Base-by-base conservation (phyloP, 106 monocot species). In the Dioscorea dumetorum region DNA sequence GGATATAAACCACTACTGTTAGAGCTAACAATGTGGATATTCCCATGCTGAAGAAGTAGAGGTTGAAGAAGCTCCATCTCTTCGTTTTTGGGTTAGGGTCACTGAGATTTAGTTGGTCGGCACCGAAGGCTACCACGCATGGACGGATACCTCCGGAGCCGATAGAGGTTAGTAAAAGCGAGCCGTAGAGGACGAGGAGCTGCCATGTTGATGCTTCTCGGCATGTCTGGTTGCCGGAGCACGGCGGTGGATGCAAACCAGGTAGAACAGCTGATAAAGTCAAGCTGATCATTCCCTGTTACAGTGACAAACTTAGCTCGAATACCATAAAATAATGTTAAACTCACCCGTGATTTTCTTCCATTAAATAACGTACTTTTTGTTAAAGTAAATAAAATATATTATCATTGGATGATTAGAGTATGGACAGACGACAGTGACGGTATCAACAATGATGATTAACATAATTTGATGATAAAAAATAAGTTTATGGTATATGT, bases 81-180 rank as follows among this genome's bases (percentile, higher is more conserved):
- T 60, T 72, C n/a, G 12, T 5, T 8, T 14, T 14, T 14, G 51
- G 13, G 28, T 24, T 50, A 0, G 24, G 49, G n/a, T 58, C 53
- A 35, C 41, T 28, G 31, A 67, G 67, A 8, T 76, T 81, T 64
- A 88, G 79, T 70, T 93, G 88, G 79, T 93, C 93, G 4, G 90
- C 94, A 17, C 94, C 94, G 66, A 94, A 90, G 11, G 94, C 76
- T 8, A 80, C 82, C 8, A 90, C 82, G 61, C 90, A 90, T 9
- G 94, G 90, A 18, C 87, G 87, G 73, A 90, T 84, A 31, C 90
- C 90, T 28, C 94, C 94, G 20, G 94, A 72, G 32, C 94, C 94
- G 48, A 94, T 24, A 11, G 90, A 60, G 4, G 84, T 87, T 51
- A 73, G 67, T 21, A 82, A 57, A 60, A 94, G 87, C 3, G 94